A percentile compares a stretch with the other conserved stretches of the same genome.
These are phyloP conservation scores for Penicillium sp. DNA, from an alignment of 2,329 filamentous ascomycete genomes.

Conservation along the genomic window DNA sequence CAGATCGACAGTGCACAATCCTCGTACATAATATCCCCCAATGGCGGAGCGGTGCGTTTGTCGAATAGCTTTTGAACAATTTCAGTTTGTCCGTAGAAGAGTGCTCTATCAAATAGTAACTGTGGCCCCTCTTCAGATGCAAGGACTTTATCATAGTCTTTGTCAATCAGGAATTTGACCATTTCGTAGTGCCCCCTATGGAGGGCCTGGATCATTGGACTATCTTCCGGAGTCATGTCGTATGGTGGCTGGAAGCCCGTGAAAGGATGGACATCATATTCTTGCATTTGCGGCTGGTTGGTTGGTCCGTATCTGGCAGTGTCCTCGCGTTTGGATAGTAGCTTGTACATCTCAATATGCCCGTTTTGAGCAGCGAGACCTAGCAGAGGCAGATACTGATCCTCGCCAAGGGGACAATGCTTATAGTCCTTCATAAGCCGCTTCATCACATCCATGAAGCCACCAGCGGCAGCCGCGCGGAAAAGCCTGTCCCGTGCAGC, in stretches of 20 bases:
- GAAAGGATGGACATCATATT: too few relatives aligned
- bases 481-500: not conserved
- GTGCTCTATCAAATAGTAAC: not conserved
- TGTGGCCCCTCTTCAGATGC: not conserved
- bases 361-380: not conserved
- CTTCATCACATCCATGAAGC: not conserved
- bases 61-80: not conserved
- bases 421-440: not conserved
- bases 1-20: not conserved
- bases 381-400: not conserved
- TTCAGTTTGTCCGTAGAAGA: not conserved
- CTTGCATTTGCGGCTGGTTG: too few relatives aligned
- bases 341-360: not conserved
- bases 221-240: not conserved
- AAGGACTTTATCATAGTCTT: not conserved
- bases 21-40: not conserved
- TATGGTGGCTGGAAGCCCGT: too few relatives aligned
- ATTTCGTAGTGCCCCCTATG: not conserved
- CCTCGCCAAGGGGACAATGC: too few relatives aligned
- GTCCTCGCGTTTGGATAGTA: not conserved
- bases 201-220: not conserved
- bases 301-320: not conserved
- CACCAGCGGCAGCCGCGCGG: not conserved
- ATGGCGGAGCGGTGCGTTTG: not conserved
- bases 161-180: not conserved